Evolutionary conservation across 1,284 basidiomycete genomes (phyloP).

Genomic region (Ceratobasidium theobromae): DNA sequence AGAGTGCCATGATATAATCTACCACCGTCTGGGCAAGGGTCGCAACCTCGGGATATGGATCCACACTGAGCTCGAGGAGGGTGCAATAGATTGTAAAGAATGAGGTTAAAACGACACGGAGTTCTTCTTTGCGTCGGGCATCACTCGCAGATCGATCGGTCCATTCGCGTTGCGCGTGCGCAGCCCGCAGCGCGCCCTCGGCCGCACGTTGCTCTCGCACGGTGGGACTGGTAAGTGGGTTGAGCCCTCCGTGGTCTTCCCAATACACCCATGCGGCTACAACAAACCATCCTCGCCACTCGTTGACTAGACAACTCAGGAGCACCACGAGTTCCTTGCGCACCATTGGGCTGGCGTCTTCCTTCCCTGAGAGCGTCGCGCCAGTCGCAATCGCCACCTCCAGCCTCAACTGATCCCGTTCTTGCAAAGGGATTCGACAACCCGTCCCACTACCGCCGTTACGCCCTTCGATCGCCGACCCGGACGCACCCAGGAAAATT

Average conservation of each 20-base stretch:
- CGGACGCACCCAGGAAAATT: constrained; percentile 90
- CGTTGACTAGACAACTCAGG: constrained; percentile 89
- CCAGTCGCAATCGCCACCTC: constrained; percentile 57
- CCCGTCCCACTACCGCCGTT: constrained; percentile 85
- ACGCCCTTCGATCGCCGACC: constrained; percentile 64
- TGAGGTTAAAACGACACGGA: constrained; percentile 80
- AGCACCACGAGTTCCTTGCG: constrained; percentile 92
- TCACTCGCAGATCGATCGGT: constrained; percentile 9
- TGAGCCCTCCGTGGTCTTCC: constrained; percentile 64
- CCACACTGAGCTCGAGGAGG: constrained; percentile 87
- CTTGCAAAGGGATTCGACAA: constrained; percentile 72
- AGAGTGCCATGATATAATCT: constrained; percentile 88
- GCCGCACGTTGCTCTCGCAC: constrained; percentile 41
- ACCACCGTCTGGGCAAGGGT: constrained; percentile 87
- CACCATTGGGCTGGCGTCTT: constrained; percentile 95
- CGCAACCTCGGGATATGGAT: constrained; percentile 91
- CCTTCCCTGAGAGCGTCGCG: constrained; percentile 66
- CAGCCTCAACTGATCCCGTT: constrained; percentile 65
- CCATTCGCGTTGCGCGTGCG: constrained; percentile 40
- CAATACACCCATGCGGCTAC: constrained; percentile 95
- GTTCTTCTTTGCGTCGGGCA: constrained; percentile 63
- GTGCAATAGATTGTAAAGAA: constrained; percentile 93
- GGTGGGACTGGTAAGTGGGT: constrained; percentile 29
- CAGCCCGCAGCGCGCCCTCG: constrained; percentile 51
- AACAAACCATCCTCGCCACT: constrained; percentile 95